Evolutionary conservation across 768 basidiomycete species (phyloP), one percentile per base, ranked within the genome.

Genomic region (Serpula lacrymans): DNA sequence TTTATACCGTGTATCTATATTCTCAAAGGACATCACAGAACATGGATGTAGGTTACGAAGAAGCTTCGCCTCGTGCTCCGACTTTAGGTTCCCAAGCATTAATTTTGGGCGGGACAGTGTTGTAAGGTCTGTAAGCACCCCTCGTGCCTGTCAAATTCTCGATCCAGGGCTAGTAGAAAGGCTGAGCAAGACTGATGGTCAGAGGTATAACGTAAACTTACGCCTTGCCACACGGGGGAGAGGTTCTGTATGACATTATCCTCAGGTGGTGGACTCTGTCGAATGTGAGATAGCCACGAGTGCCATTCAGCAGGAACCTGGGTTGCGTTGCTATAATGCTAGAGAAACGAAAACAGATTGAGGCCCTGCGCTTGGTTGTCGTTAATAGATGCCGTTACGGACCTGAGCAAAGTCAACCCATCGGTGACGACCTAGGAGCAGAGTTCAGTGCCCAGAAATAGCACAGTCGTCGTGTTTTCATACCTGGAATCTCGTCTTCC

Each of bases 271-370:
- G 91, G 77, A 18, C 82, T 78, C 50, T 82, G 77, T 35, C 95
- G 86, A 53, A 95, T 96, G 57, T 96, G 92, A 8, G 76, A 74
- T 26, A 97, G 66, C 94, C 94, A 98, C 4, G 93, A 82, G 68
- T 96, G 95, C 95, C 95, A 97, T 65, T 95, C 93, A 1, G 94
- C 78, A 12, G 92, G 88, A 25, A 96, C 83, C 70, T 99, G 95
- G 0, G 89, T 77, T n/a, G 88, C 90, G 54, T 97, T 86, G 65
- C 74, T 83, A 47, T 92, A 79, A 57, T 93, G 88, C 79, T 89
- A 42, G 38, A 27, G 29, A 46, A 46, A 21, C 29, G 31, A 4
- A 7, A 18, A 10, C 2, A 10, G 10, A 29, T 10, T 10, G n/a
- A n/a, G n/a, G n/a, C n/a, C n/a, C n/a, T n/a, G n/a, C n/a, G n/a